phyloP scores from a whole-genome alignment of 257 asterid genomes.

The Pogostemon cablin region DNA sequence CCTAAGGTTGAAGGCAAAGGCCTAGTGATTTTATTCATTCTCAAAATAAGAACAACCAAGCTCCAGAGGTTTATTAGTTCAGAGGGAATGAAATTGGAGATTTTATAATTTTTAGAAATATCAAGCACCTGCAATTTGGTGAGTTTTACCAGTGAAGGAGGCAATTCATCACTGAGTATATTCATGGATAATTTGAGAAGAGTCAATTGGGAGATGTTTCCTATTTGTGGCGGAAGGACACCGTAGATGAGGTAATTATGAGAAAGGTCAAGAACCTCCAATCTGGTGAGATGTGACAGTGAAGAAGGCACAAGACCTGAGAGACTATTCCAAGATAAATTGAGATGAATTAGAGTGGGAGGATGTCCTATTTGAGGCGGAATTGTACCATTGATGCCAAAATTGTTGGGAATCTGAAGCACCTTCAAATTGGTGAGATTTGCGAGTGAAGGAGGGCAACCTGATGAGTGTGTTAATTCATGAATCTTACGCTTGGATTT shows the following conservation, averaged over 20 bases:
- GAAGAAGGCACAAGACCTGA: background rate
- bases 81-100: no score
- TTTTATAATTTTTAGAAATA: background rate
- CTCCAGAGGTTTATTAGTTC: background rate
- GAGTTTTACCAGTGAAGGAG: slow-evolving; percentile 19
- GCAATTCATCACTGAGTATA: background rate
- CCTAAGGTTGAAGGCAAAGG: slow-evolving; percentile 7
- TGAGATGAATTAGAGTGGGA: background rate
- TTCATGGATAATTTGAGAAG: background rate
- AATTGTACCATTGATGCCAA: background rate
- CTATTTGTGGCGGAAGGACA: background rate
- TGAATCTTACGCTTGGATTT: no score
- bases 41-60: slow-evolving; percentile 1
- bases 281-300: slow-evolving; percentile 19
- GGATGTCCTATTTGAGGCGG: background rate
- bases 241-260: background rate
- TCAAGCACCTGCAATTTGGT: slow-evolving; percentile 5
- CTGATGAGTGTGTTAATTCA: no score
- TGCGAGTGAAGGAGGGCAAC: background rate
- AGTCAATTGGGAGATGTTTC: background rate
- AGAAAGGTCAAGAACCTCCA: background rate
- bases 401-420: background rate
- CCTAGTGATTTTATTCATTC: background rate
- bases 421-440: slow-evolving; percentile 18
- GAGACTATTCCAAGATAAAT: background rate